phyloP scores from a whole-genome alignment of 2,329 filamentous ascomycete genomes.

The Sporothrix curviconia region DNA sequence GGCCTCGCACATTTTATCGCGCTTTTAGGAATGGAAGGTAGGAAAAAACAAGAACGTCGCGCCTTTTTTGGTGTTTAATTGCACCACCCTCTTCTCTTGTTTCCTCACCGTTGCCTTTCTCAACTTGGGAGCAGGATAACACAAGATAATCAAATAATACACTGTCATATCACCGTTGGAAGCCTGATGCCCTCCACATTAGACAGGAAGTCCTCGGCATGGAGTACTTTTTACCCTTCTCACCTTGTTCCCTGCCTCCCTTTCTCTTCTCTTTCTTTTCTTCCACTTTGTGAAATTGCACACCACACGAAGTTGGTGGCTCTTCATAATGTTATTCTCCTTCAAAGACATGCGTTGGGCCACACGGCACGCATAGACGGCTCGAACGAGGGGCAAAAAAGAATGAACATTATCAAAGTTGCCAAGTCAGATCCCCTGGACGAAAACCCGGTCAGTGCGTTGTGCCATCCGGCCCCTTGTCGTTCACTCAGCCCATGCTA shows the following conservation, averaged over 20 bases:
- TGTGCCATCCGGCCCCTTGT: not conserved
- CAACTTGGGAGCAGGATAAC: too few species aligned
- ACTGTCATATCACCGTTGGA: too few species aligned
- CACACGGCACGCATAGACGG: not conserved
- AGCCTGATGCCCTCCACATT: too few species aligned
- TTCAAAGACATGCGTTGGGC: not conserved
- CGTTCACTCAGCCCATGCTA: not conserved
- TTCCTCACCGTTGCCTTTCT: too few species aligned
- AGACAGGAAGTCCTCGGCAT: too few species aligned
- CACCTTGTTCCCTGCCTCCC: not conserved
- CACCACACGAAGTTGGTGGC: too few species aligned
- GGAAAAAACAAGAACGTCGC: not conserved
- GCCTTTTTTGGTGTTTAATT: conserved; percentile 3
- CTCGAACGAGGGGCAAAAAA: not conserved
- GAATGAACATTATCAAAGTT: not conserved
- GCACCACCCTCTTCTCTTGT: not conserved
- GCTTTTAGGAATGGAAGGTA: not conserved
- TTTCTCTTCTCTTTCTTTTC: too few species aligned
- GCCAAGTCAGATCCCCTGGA: not conserved
- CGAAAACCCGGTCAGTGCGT: conserved; percentile 2
- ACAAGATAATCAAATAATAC: too few species aligned
- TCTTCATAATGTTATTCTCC: too few species aligned
- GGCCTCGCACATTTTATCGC: conserved; percentile 5
- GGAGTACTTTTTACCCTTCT: not conserved
- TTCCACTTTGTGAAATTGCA: too few species aligned